phyloP scores from a whole-genome alignment of 163 green algal genomes.

The Prototheca stagnorum region DNA sequence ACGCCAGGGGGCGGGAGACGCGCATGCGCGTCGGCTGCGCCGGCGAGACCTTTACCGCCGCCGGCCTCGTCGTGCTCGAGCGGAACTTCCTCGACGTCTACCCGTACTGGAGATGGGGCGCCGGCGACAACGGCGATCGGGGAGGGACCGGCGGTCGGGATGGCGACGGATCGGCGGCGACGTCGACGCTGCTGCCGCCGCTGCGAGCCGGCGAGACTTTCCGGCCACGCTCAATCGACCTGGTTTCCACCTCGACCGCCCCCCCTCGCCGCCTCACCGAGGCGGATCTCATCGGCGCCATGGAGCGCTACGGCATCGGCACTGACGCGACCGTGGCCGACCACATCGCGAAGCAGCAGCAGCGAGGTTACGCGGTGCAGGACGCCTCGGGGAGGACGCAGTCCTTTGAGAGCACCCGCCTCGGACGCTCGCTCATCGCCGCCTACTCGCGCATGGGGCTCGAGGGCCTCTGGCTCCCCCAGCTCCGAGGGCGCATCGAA shows the following conservation, averaged over 20 bases:
- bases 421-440: conserved; percentile 69
- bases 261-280: conserved; percentile 67
- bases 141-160: too few species aligned
- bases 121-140: too few species aligned
- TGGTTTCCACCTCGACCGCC: conserved; percentile 64
- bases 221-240: conserved; percentile 45
- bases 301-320: conserved; percentile 90
- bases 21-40: conserved; percentile 50
- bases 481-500: conserved; percentile 44
- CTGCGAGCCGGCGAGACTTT: conserved; percentile 63
- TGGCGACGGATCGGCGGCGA: too few species aligned
- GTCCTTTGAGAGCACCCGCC: conserved; percentile 53
- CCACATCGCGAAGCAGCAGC: conserved; percentile 79
- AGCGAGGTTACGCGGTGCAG: conserved; percentile 29
- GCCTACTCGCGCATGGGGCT: conserved; percentile 71
- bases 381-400: conserved; percentile 29
- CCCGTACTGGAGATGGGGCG: conserved; percentile 32
- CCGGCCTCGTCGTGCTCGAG: conserved; percentile 68
- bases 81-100: conserved; percentile 93
- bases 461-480: conserved; percentile 62
- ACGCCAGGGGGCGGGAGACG: conserved; percentile 73
- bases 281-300: conserved; percentile 74
- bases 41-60: conserved; percentile 54
- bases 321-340: conserved; percentile 94
- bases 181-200: conserved; percentile 61